Conservation (phyloP, 768 basidiomycete species). For the Macrolepiota albuminosa region DNA sequence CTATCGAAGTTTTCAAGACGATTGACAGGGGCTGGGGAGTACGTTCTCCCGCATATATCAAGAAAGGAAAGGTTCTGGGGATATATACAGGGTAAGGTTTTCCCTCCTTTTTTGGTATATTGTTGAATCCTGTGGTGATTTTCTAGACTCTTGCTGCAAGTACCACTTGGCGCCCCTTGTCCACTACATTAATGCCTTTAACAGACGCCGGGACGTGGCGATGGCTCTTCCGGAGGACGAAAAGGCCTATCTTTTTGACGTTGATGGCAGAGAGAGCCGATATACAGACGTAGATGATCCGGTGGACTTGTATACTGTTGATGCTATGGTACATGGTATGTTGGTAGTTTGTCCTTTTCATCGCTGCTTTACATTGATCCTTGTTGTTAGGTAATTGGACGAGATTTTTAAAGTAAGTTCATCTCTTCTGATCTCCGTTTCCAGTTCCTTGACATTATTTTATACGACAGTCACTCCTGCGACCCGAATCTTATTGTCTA, state of each 20-base stretch:
- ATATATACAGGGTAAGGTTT: constrained; percentile 60
- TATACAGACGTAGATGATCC: constrained; percentile 25
- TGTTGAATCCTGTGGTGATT: not conserved
- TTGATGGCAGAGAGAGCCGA: constrained; percentile 50
- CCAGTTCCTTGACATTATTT: not conserved
- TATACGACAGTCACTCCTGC: constrained; percentile 59
- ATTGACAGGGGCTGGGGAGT: constrained; percentile 60
- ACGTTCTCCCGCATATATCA: constrained; percentile 36
- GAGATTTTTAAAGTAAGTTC: constrained; percentile 62
- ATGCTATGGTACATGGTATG: constrained; percentile 48
- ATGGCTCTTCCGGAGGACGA: constrained; percentile 28
- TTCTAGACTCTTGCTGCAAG: constrained; percentile 39
- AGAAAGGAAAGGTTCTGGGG: constrained; percentile 57
- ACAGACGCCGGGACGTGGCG: constrained; percentile 41
- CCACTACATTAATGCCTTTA: not conserved
- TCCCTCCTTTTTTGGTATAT: not conserved
- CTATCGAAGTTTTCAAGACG: constrained; percentile 68
- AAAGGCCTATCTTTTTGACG: constrained; percentile 53
- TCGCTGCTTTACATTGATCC: not conserved
- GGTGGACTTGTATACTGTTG: constrained; percentile 46
- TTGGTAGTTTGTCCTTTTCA: not conserved
- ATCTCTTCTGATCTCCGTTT: not conserved
- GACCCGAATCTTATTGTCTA: constrained; percentile 53
- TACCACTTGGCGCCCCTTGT: not conserved
- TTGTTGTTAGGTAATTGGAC: constrained; percentile 64